Conservation (phyloP, 371 early-diverging fungal species). For the Capillidium heterosporum region DNA sequence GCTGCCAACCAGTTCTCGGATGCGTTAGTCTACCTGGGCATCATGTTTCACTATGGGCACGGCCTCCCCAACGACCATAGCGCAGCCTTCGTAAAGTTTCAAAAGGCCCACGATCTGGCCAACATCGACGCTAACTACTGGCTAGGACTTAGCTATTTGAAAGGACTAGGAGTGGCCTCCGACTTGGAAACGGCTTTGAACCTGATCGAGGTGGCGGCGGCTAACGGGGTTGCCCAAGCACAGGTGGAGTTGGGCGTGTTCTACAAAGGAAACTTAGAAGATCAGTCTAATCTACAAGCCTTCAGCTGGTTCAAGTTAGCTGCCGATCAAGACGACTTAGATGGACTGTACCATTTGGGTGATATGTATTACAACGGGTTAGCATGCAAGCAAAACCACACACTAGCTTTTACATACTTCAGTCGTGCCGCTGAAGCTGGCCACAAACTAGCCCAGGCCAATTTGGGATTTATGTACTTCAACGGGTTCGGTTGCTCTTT, state of each 20-base stretch:
- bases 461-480: slow-evolving; percentile 51
- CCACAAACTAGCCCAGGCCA: slow-evolving; percentile 17
- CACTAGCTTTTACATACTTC: slow-evolving; percentile 26
- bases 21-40: slow-evolving; percentile 13
- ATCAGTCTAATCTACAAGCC: slow-evolving; percentile 3
- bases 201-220: no score
- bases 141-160: no score
- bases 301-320: slow-evolving; percentile 33
- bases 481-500: slow-evolving; percentile 45
- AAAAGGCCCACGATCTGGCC: slow-evolving; percentile 8
- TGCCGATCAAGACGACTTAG: slow-evolving; percentile 30
- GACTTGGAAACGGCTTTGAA: no score
- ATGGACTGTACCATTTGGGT: slow-evolving; percentile 47
- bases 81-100: neutral
- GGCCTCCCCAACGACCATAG: slow-evolving; percentile 11
- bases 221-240: no score
- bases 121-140: no score
- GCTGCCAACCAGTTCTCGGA: slow-evolving; percentile 44
- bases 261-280: no score
- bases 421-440: slow-evolving; percentile 4
- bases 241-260: no score
- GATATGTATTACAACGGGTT: slow-evolving; percentile 47
- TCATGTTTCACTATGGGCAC: slow-evolving; percentile 44
- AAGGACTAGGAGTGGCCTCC: no score
- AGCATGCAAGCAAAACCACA: slow-evolving; percentile 21